phyloP scores from a whole-genome alignment of 2,329 filamentous ascomycete genomes.

The Aspergillus sp. region DNA sequence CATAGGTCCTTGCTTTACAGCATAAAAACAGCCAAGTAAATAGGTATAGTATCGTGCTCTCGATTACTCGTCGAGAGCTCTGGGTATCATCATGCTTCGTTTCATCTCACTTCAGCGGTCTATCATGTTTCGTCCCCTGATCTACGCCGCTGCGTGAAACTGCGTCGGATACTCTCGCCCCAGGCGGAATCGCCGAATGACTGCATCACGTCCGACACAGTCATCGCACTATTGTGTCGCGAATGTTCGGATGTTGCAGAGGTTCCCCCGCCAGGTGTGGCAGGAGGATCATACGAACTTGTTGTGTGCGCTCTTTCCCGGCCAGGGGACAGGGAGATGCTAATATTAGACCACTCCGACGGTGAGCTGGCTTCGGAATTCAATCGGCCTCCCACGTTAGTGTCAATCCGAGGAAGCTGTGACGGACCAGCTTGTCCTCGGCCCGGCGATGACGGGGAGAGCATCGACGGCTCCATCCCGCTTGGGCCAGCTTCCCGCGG shows the following conservation, averaged over 20 bases:
- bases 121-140: conserved; percentile 14
- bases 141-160: conserved; percentile 68
- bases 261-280: conserved; percentile 16
- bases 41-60: conserved; percentile 5
- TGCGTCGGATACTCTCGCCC: conserved; percentile 88
- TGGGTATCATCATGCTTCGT: conserved; percentile 15
- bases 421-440: conserved; percentile 31
- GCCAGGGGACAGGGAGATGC: conserved; percentile 40
- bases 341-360: conserved; percentile 55
- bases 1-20: not conserved
- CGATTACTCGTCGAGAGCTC: conserved; percentile 1
- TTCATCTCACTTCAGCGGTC: conserved; percentile 16
- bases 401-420: conserved; percentile 51
- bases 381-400: conserved; percentile 39
- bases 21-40: conserved; percentile 11
- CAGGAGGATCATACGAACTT: conserved; percentile 31
- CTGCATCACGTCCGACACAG: conserved; percentile 74
- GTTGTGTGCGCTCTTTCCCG: conserved; percentile 24
- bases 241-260: conserved; percentile 43
- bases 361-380: conserved; percentile 36
- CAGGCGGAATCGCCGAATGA: conserved; percentile 87
- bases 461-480: conserved; percentile 27
- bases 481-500: conserved; percentile 10
- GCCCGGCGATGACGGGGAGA: conserved; percentile 31
- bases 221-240: conserved; percentile 68